phyloP scores from a whole-genome alignment of 2,329 filamentous ascomycete species.

The Diaporthe aspalathi region DNA sequence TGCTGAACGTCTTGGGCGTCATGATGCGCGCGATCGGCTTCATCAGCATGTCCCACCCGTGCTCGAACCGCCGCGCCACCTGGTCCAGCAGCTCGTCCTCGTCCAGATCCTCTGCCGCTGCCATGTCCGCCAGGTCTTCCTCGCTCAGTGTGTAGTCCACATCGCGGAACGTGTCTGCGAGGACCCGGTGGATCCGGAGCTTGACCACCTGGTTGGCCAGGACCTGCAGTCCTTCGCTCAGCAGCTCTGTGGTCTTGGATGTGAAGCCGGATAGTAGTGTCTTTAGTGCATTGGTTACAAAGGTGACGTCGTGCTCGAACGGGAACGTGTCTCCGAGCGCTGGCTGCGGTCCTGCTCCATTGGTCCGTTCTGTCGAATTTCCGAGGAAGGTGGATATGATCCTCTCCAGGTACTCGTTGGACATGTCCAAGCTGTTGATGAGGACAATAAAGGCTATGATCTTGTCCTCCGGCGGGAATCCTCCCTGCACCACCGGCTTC shows the following conservation, averaged over 20 bases:
- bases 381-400: constrained; percentile 80
- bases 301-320: constrained; percentile 78
- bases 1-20: constrained; percentile 79
- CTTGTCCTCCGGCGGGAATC: constrained; percentile 86
- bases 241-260: constrained; percentile 81
- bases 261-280: constrained; percentile 79
- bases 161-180: constrained; percentile 91
- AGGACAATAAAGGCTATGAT: constrained; percentile 91
- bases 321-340: constrained; percentile 77
- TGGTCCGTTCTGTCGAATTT: constrained; percentile 50
- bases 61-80: constrained; percentile 83
- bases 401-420: constrained; percentile 88
- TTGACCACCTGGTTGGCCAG: constrained; percentile 91
- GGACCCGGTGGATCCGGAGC: constrained; percentile 82
- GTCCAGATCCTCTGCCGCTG: constrained; percentile 64
- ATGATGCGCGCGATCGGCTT: constrained; percentile 86
- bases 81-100: constrained; percentile 70
- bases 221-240: constrained; percentile 85
- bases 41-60: constrained; percentile 87
- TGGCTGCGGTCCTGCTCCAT: constrained; percentile 52
- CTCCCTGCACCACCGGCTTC: constrained; percentile 80
- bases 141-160: constrained; percentile 82
- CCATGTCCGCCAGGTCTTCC: constrained; percentile 68
- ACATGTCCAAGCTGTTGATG: constrained; percentile 94
- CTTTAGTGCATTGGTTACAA: constrained; percentile 75